A percentile compares a stretch with the other conserved stretches of the same genome.
Evolutionary conservation across 345 rosid species (phyloP).

Genomic region (Salix viminalis): DNA sequence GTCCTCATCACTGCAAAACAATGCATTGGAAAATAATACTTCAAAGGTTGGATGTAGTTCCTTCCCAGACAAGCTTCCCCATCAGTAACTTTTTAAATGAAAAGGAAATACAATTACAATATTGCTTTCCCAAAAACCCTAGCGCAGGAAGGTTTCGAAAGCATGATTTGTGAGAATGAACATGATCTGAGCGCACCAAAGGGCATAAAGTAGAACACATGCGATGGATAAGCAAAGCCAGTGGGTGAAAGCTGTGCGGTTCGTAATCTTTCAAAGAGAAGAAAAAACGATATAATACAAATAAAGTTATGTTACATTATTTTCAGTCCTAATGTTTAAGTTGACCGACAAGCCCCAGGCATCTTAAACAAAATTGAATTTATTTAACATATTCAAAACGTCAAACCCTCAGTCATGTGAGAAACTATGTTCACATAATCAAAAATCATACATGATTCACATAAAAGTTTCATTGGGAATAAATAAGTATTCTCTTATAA

Average conservation of each 20-base stretch:
- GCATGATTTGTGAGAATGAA: not conserved
- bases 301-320: not conserved
- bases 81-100: not conserved
- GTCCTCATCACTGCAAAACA: constrained; percentile 70
- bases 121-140: not conserved
- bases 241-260: not conserved
- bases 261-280: not conserved
- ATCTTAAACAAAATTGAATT: not conserved
- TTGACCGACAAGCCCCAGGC: not conserved
- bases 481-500: not conserved
- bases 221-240: not conserved
- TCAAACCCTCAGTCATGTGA: not conserved
- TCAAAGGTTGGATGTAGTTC: not conserved
- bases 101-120: not conserved
- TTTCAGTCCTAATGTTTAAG: not conserved
- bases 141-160: not conserved
- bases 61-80: not conserved
- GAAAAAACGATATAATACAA: not conserved
- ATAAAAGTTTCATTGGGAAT: not conserved
- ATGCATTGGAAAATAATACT: constrained; percentile 3
- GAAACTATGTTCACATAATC: not conserved
- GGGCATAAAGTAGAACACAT: not conserved
- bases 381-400: not conserved
- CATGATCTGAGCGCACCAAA: not conserved
- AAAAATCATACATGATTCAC: not conserved